Percentiles rank a stretch among this genome's conserved stretches.
These are phyloP conservation scores for Mortierella alpina DNA, from an alignment of 192 early-diverging fungal species.

Conservation along the genomic window DNA sequence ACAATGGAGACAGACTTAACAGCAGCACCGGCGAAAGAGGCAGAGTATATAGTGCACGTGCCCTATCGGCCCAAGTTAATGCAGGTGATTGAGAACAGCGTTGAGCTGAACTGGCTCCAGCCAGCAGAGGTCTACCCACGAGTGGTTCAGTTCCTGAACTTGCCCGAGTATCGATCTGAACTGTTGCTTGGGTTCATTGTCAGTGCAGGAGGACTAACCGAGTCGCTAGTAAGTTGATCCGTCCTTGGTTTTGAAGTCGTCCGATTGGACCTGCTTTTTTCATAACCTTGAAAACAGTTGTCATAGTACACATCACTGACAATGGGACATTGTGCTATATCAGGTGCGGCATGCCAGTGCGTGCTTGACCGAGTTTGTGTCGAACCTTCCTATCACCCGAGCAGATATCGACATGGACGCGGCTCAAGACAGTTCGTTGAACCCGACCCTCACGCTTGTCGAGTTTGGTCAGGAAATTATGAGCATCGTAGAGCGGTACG, in stretches of 20 bases:
- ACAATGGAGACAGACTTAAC: background rate
- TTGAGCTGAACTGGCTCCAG: slow-evolving; percentile 70
- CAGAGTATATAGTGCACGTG: slow-evolving; percentile 22
- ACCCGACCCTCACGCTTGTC: slow-evolving; percentile 45
- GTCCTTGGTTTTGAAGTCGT: background rate
- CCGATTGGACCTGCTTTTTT: too few species aligned
- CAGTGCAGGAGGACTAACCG: slow-evolving; percentile 83
- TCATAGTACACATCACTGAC: background rate
- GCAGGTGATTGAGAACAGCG: slow-evolving; percentile 14
- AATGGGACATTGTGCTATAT: background rate
- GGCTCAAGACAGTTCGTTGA: background rate
- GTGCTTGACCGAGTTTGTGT: slow-evolving; percentile 69
- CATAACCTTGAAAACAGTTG: background rate
- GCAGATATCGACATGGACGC: slow-evolving; percentile 14
- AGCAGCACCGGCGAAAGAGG: background rate
- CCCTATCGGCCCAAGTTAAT: slow-evolving; percentile 31
- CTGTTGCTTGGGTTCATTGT: slow-evolving; percentile 76
- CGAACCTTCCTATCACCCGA: slow-evolving; percentile 50
- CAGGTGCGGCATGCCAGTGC: slow-evolving; percentile 77
- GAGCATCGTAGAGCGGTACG: slow-evolving; percentile 53
- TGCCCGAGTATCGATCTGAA: slow-evolving; percentile 66
- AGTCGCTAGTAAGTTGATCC: slow-evolving; percentile 71
- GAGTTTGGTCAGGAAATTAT: slow-evolving; percentile 57
- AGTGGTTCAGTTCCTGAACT: slow-evolving; percentile 66
- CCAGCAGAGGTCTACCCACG: slow-evolving; percentile 71